These are phyloP conservation scores for Xylariaceae sp. DNA, from an alignment of 2,329 filamentous ascomycete species.

Conservation along the genomic window DNA sequence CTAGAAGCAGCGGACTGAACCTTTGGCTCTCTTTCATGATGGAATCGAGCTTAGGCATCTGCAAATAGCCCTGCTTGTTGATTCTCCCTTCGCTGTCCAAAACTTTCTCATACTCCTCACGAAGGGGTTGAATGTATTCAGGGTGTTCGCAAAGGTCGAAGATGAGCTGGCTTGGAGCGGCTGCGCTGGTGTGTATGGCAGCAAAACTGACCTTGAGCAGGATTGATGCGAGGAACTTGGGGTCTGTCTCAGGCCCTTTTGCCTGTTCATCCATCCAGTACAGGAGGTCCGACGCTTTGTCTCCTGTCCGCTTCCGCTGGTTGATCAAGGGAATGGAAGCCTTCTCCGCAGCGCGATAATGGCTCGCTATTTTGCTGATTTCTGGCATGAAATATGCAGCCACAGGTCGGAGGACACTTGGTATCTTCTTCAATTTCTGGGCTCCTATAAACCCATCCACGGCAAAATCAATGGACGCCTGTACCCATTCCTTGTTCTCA, in stretches of 20 bases:
- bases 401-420: neutral
- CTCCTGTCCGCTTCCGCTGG: neutral
- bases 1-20: neutral
- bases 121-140: conserved; percentile 40
- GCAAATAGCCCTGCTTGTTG: conserved; percentile 15
- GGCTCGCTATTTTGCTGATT: neutral
- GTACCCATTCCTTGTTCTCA: conserved; percentile 19
- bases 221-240: conserved; percentile 13
- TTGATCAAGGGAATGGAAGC: neutral
- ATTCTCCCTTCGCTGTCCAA: conserved; percentile 17
- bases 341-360: neutral
- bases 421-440: conserved; percentile 20
- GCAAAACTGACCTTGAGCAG: conserved; percentile 30
- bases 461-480: conserved; percentile 20
- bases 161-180: conserved; percentile 25
- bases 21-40: conserved; percentile 33
- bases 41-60: conserved; percentile 33
- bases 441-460: conserved; percentile 20
- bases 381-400: neutral
- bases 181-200: conserved; percentile 29
- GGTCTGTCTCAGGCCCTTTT: conserved; percentile 18
- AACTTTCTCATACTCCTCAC: conserved; percentile 34
- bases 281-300: conserved; percentile 20
- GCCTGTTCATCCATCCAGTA: conserved; percentile 25
- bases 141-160: conserved; percentile 30